Evolutionary conservation across 140 eudicot species (phyloP).

Genomic region (Ambrosia hybrid): DNA sequence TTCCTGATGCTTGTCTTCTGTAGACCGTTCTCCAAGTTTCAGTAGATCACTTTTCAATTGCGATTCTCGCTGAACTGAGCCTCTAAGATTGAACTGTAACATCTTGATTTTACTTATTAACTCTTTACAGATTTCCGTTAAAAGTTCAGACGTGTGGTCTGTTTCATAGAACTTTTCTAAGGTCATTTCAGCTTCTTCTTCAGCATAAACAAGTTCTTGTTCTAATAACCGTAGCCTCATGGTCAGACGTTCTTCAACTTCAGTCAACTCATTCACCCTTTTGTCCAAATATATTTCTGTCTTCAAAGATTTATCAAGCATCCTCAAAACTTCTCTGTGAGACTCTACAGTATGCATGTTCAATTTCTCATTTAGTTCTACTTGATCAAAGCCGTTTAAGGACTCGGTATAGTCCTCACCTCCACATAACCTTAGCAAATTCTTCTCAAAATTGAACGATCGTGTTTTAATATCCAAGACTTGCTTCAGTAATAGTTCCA

Average conservation of each 20-base stretch:
- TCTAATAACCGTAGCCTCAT: conserved; percentile 39
- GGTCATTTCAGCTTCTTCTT: conserved; percentile 51
- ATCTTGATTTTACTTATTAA: conserved; percentile 44
- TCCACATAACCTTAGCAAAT: conserved; percentile 34
- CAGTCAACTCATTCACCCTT: conserved; percentile 48
- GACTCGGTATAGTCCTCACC: conserved; percentile 28
- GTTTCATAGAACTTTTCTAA: conserved; percentile 63
- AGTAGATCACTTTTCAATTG: conserved; percentile 31
- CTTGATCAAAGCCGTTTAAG: conserved; percentile 20
- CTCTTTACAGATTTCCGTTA: conserved; percentile 64
- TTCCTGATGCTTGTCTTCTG: conserved; percentile 45
- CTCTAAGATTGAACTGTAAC: conserved; percentile 44
- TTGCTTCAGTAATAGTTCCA: conserved; percentile 60
- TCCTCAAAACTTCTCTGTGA: conserved; percentile 57
- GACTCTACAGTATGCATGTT: conserved; percentile 72
- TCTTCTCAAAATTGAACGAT: conserved; percentile 50
- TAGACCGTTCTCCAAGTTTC: conserved; percentile 27
- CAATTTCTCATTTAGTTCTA: conserved; percentile 37
- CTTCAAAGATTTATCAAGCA: conserved; percentile 82
- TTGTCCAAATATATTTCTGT: conserved; percentile 76
- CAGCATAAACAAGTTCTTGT: conserved; percentile 41
- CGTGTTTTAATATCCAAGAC: conserved; percentile 51
- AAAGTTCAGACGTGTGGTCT: conserved; percentile 54
- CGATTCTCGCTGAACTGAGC: conserved; percentile 51
- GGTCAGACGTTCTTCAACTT: conserved; percentile 52